phyloP scores from a whole-genome alignment of 306 rosid species.

The Cucurbita maxima region DNA sequence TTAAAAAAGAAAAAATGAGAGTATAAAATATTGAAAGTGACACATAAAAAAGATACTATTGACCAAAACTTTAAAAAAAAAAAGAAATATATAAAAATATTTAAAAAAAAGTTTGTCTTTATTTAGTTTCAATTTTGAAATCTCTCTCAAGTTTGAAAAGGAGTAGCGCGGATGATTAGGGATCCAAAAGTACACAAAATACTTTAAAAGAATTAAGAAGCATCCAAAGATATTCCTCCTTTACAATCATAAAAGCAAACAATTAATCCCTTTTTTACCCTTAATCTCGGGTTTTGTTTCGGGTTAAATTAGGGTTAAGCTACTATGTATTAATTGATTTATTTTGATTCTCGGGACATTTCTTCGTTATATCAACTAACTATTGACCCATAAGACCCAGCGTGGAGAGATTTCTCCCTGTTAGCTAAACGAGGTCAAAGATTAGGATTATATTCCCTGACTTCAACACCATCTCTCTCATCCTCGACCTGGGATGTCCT shows the following conservation, averaged over 20 bases:
- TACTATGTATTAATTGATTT: too few species aligned
- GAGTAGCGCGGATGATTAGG: constrained; percentile 11
- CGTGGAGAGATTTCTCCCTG: too few species aligned
- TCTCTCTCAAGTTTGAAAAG: constrained; percentile 16
- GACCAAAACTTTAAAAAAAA: not conserved
- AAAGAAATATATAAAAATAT: not conserved
- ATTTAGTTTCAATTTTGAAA: not conserved
- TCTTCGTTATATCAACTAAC: too few species aligned
- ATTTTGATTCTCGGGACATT: too few species aligned
- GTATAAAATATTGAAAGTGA: not conserved
- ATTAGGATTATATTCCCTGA: too few species aligned
- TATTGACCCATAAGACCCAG: too few species aligned
- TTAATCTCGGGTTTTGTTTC: not conserved
- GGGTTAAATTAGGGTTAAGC: too few species aligned
- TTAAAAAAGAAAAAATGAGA: not conserved
- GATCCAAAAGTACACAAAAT: constrained; percentile 15
- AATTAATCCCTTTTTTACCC: not conserved
- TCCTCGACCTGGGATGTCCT: too few species aligned
- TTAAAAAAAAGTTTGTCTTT: not conserved
- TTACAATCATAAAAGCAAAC: constrained; percentile 1
- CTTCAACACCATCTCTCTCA: too few species aligned
- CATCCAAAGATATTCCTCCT: constrained; percentile 13
- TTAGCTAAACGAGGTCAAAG: too few species aligned
- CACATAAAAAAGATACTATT: not conserved
- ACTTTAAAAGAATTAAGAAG: constrained; percentile 15